A percentile compares a stretch with the other conserved stretches of the same genome.
Conservation (phyloP, 2,329 filamentous ascomycete species). For the Rosellinia necatrix region DNA sequence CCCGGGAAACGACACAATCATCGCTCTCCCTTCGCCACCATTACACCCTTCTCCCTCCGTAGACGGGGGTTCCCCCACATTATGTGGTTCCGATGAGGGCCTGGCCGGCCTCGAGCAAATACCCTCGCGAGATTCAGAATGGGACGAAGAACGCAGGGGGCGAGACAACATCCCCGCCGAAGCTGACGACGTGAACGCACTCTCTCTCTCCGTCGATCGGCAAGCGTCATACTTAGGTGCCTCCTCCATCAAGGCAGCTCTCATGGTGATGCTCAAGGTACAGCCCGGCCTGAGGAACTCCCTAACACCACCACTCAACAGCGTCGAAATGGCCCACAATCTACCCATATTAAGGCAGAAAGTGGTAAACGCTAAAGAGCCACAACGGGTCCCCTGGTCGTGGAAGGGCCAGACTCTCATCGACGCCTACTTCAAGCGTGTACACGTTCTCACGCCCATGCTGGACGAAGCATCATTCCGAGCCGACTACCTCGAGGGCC, state of each 20-base stretch:
- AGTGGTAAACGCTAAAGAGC: slow-evolving; percentile 51
- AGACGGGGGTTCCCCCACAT: slow-evolving; percentile 54
- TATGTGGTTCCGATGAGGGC: slow-evolving; percentile 54
- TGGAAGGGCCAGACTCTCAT: slow-evolving; percentile 71
- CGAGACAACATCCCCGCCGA: slow-evolving; percentile 63
- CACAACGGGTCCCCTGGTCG: slow-evolving; percentile 58
- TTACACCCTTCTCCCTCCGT: slow-evolving; percentile 55
- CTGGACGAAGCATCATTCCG: slow-evolving; percentile 74
- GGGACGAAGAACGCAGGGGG: slow-evolving; percentile 66
- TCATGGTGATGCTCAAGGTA: slow-evolving; percentile 70
- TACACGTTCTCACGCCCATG: slow-evolving; percentile 74
- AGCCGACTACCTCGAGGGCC: slow-evolving; percentile 65
- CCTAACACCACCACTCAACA: slow-evolving; percentile 53
- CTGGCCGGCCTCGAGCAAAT: slow-evolving; percentile 68
- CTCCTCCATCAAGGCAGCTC: slow-evolving; percentile 74
- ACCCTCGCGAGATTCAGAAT: slow-evolving; percentile 65
- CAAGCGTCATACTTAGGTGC: slow-evolving; percentile 71
- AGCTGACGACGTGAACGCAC: slow-evolving; percentile 72
- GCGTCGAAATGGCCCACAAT: slow-evolving; percentile 52
- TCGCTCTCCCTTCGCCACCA: slow-evolving; percentile 57
- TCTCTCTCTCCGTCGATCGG: slow-evolving; percentile 64
- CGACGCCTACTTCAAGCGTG: slow-evolving; percentile 75
- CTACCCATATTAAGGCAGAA: slow-evolving; percentile 50
- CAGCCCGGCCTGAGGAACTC: slow-evolving; percentile 53
- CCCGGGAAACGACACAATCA: slow-evolving; percentile 47